Base-by-base conservation (phyloP, 2,329 filamentous ascomycete species). In the Cladophialophora chaetospira region DNA sequence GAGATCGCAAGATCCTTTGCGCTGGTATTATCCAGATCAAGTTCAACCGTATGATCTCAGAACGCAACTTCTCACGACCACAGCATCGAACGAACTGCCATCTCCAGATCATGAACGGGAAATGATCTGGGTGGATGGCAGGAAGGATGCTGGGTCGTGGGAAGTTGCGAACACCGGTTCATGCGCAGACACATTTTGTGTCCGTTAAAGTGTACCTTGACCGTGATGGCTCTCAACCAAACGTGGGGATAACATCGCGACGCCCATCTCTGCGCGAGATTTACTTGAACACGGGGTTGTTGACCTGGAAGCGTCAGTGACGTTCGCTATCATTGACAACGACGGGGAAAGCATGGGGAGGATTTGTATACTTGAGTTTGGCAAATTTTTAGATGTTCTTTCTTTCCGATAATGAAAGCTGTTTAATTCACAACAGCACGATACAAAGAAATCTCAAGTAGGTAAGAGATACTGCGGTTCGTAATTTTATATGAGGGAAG, bases 21-120 rank as follows among this genome's bases (percentile, higher is more conserved):
- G 91, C 91, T 91, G 88, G 90, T 90, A 94, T 94, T 93, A 93
- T 92, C 90, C 88, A 90, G 89, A 92, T 93, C 89, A 93, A 93
- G 89, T 93, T 91, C 78, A 80, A 87, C 90, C 89, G 89, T 94
- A 88, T 94, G 85, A 86, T 94, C 88, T 93, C 87, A 90, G 84
- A 81, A 77, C 78, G 74, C 57, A 55, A 42, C 35, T 45, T 53
- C 33, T 35, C 56, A 51, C 36, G 40, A 51, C 11, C 15, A 51
- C 58, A 6, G 13, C 47, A 65, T 64, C 51, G 63, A 31, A 9
- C 2, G 54, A 40, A 19, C 19, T 10, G 40, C 55, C 56, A 58
- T 62, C 56, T 62, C 60, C 60, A 57, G 65, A 65, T 64, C 64
- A n/a, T n/a, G n/a, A 33, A 54, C 21, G 25, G 29, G 29, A 25